Percentiles rank a stretch among this genome's conserved stretches.
phyloP scores from a whole-genome alignment of 1,139 yeast species.

The Magnusiomyces magnusii region DNA sequence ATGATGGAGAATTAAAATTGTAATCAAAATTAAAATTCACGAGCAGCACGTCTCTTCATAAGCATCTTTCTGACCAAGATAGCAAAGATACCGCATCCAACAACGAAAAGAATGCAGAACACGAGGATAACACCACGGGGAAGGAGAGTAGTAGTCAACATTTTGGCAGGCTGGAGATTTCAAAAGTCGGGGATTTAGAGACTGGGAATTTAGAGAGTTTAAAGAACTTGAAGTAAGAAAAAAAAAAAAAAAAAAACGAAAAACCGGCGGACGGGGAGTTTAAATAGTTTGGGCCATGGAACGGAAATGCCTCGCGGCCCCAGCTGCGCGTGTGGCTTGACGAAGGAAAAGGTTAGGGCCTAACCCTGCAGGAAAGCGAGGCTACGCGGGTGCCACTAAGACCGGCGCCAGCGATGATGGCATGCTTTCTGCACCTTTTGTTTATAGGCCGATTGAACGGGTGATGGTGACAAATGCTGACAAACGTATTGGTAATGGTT shows the following conservation, averaged over 20 bases:
- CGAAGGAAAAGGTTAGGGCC: not conserved
- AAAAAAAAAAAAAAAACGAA: no score
- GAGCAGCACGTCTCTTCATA: constrained; percentile 3
- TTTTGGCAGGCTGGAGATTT: not conserved
- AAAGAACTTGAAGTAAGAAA: no score
- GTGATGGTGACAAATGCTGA: no score
- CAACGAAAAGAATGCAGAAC: constrained; percentile 40
- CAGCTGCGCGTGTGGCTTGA: not conserved
- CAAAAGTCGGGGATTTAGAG: no score
- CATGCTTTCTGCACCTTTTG: no score
- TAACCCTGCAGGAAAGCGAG: not conserved
- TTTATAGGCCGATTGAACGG: no score
- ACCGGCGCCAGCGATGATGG: no score
- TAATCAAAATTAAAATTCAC: not conserved
- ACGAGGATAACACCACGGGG: constrained; percentile 51
- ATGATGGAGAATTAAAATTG: not conserved
- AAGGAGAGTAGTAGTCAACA: constrained; percentile 32
- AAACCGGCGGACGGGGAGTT: not conserved
- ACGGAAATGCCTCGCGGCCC: not conserved
- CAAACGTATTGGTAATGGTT: no score
- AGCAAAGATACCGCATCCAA: not conserved
- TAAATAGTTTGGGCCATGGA: not conserved
- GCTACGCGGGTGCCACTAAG: not conserved
- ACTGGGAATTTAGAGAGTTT: no score
- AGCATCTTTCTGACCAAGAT: constrained; percentile 2